A percentile compares a stretch with the other conserved stretches of the same genome.
Conservation (phyloP, 345 rosid species). For the Ceriops zippeliana region DNA sequence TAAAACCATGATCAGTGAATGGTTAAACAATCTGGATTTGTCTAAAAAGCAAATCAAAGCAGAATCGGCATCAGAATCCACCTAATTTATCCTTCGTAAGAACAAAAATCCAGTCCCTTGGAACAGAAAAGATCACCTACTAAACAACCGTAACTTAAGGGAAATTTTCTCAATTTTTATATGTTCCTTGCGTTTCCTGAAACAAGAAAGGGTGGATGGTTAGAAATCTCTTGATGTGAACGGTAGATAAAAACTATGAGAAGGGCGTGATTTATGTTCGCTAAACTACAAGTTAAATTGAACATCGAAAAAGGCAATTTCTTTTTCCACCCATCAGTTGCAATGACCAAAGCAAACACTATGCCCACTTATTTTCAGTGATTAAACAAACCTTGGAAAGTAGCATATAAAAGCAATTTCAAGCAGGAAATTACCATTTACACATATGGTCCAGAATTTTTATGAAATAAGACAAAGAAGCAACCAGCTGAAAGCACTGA, state of each 20-base stretch:
- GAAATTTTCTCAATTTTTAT: neutral
- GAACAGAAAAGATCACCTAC: conserved; percentile 5
- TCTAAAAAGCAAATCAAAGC: conserved; percentile 16
- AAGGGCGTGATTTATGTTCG: neutral
- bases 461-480: too few species aligned
- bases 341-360: neutral
- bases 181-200: neutral
- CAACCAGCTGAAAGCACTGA: too few species aligned
- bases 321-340: neutral
- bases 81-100: neutral
- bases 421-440: neutral
- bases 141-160: neutral
- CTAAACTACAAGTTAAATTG: neutral
- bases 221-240: too few species aligned
- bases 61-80: conserved; percentile 12
- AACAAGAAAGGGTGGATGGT: neutral
- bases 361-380: neutral
- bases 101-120: neutral
- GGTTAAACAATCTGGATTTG: conserved; percentile 16
- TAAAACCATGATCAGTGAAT: conserved; percentile 21
- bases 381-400: neutral
- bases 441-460: too few species aligned
- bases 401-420: neutral
- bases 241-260: conserved; percentile 2
- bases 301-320: neutral